Percentiles rank a stretch among this genome's conserved stretches.
Conservation (phyloP, 495 filamentous ascomycete genomes). For the Parathielavia hyrcaniae region DNA sequence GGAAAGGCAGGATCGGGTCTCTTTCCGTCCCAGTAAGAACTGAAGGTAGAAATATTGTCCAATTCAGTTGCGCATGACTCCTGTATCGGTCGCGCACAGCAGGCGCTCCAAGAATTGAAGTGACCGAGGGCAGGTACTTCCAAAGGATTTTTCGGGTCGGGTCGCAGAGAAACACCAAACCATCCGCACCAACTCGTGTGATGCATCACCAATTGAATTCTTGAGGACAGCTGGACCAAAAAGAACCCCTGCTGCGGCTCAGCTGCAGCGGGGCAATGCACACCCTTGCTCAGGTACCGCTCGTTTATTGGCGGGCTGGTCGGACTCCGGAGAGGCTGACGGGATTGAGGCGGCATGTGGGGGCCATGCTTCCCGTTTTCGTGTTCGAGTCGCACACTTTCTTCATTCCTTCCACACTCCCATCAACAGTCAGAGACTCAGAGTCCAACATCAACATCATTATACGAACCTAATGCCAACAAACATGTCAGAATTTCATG, state of each 20-base stretch:
- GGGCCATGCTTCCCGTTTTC: too few relatives aligned
- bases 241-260: not conserved
- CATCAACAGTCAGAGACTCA: too few relatives aligned
- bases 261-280: not conserved
- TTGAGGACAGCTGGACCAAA: slow-evolving; percentile 20
- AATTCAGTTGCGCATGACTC: slow-evolving; percentile 3
- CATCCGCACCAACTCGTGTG: not conserved
- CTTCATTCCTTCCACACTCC: too few relatives aligned
- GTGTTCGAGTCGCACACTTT: too few relatives aligned
- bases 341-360: not conserved
- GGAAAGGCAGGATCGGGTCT: not conserved
- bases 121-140: not conserved
- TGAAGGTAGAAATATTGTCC: not conserved
- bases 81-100: not conserved
- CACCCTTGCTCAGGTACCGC: slow-evolving; percentile 4
- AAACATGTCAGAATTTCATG: too few relatives aligned
- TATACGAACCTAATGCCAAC: too few relatives aligned
- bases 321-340: not conserved
- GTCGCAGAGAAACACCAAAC: not conserved
- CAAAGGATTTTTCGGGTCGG: too few relatives aligned
- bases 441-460: too few relatives aligned
- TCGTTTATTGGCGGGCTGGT: not conserved
- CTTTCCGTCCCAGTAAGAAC: not conserved
- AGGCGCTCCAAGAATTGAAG: not conserved
- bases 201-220: slow-evolving; percentile 1